Evolutionary conservation across 2,329 filamentous ascomycete species (phyloP).

Genomic region (Chalaropsis ovoidea): DNA sequence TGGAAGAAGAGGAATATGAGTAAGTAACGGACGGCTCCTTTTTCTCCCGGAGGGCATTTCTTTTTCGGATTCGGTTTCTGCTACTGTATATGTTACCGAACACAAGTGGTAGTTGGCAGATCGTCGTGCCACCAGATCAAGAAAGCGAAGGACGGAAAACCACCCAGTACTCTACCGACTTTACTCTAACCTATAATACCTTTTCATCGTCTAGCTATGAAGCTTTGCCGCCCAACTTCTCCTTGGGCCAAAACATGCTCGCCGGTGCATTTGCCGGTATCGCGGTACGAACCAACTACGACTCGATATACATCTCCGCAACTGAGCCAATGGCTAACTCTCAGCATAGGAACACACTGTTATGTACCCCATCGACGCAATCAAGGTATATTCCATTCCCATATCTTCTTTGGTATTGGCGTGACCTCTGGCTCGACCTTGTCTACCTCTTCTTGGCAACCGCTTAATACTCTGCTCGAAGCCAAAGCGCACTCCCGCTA

Average conservation of each 20-base stretch:
- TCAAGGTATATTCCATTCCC: conserved; percentile 58
- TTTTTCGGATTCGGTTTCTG: not conserved
- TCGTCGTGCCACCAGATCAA: not conserved
- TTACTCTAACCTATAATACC: not conserved
- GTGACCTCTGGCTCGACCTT: not conserved
- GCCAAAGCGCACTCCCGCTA: not conserved
- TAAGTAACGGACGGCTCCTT: conserved; percentile 36
- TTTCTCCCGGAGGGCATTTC: not conserved
- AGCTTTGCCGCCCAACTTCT: conserved; percentile 87
- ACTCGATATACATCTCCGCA: conserved; percentile 15
- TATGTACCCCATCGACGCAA: conserved; percentile 96
- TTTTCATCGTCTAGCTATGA: conserved; percentile 57
- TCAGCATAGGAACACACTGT: conserved; percentile 76
- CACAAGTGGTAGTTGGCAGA: not conserved
- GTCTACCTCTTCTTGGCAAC: no score
- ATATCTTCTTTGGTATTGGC: not conserved
- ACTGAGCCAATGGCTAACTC: conserved; percentile 1
- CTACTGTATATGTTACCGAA: not conserved
- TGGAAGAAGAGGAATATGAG: conserved; percentile 54
- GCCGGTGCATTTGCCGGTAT: conserved; percentile 96
- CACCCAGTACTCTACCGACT: not conserved
- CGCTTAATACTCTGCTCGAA: not conserved
- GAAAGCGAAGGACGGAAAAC: no score
- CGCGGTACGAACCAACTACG: conserved; percentile 51
- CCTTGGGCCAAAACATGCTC: conserved; percentile 84